phyloP scores from a whole-genome alignment of 768 basidiomycete species.

The Termitomyces titanicus region DNA sequence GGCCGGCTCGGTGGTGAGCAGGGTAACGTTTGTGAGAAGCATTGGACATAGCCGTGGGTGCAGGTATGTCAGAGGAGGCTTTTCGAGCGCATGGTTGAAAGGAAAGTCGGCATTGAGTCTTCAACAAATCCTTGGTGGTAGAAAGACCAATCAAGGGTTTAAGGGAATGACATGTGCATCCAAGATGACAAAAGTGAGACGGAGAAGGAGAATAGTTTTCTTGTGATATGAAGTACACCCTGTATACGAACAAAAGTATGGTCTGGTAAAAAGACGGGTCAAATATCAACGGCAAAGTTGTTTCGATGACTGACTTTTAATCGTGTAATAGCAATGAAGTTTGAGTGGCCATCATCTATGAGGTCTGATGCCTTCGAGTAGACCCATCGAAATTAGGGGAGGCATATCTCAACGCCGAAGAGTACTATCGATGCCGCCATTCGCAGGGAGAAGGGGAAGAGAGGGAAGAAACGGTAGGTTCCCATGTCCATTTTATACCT shows the following conservation, averaged over 20 bases:
- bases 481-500: constrained; percentile 13
- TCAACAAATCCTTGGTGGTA: neutral
- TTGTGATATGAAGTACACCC: neutral
- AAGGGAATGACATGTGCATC: neutral
- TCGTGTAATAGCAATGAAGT: neutral
- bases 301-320: neutral
- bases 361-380: neutral
- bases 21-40: constrained; percentile 4
- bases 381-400: neutral
- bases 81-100: neutral
- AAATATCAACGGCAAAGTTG: neutral
- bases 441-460: neutral
- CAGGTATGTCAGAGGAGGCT: neutral
- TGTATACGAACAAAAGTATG: neutral
- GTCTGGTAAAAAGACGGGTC: neutral
- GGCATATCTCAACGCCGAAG: neutral
- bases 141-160: neutral
- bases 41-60: neutral
- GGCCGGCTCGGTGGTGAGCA: constrained; percentile 5
- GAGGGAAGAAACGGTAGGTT: neutral
- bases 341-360: neutral
- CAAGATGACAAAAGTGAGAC: neutral
- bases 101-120: neutral
- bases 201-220: neutral
- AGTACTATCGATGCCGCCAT: neutral